These are phyloP conservation scores for Nothophaeocryptopus gaeumannii DNA, from an alignment of 2,329 filamentous ascomycete species.

Conservation along the genomic window DNA sequence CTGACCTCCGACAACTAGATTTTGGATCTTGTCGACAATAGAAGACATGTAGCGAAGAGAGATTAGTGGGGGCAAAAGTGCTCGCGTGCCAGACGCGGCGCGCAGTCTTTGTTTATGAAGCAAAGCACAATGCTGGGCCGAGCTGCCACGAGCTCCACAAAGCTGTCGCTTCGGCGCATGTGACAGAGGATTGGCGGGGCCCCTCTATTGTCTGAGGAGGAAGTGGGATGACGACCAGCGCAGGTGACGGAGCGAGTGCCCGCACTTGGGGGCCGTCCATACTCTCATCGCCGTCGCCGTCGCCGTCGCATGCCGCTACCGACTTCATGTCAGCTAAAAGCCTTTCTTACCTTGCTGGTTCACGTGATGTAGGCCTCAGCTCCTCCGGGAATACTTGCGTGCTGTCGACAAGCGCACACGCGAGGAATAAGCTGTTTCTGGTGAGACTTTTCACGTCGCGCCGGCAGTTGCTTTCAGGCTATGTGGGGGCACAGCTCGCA, in stretches of 20 bases:
- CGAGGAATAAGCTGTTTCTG: too few relatives aligned
- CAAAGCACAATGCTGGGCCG: conserved; percentile 7
- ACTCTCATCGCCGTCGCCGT: conserved; percentile 2
- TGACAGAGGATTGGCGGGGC: conserved; percentile 14
- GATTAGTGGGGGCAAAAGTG: conserved; percentile 3
- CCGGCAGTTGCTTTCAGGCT: too few relatives aligned
- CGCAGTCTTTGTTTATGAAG: conserved; percentile 10
- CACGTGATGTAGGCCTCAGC: too few relatives aligned
- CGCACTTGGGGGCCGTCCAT: conserved; percentile 9
- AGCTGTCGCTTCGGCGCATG: conserved; percentile 19
- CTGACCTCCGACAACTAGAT: not conserved
- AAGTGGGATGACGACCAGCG: not conserved
- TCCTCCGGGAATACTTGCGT: too few relatives aligned
- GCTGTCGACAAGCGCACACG: too few relatives aligned
- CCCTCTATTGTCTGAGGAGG: conserved; percentile 6
- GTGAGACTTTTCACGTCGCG: too few relatives aligned
- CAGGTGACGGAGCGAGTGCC: conserved; percentile 6
- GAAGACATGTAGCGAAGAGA: not conserved
- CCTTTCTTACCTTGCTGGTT: too few relatives aligned
- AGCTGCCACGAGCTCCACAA: conserved; percentile 5
- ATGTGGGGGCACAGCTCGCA: too few relatives aligned
- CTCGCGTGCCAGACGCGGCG: conserved; percentile 13
- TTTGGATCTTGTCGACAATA: not conserved
- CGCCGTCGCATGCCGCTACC: not conserved
- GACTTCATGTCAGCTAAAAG: too few relatives aligned